Percentiles rank a stretch among this genome's conserved stretches.
phyloP scores from a whole-genome alignment of 106 monocot species.

The Vanilla planifolia region DNA sequence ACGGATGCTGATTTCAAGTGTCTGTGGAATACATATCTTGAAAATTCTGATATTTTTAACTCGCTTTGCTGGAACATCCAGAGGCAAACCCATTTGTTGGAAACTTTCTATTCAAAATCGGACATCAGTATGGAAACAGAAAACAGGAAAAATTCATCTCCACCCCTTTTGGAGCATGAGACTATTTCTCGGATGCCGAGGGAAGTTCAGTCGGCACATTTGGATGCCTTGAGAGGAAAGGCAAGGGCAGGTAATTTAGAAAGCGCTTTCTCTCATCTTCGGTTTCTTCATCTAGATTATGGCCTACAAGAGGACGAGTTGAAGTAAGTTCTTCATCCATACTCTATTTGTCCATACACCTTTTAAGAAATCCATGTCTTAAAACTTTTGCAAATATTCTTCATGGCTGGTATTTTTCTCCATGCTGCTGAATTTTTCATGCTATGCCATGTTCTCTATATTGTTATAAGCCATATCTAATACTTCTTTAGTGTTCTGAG shows the following conservation, averaged over 20 bases:
- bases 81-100: conserved; percentile 25
- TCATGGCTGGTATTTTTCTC: too few species aligned
- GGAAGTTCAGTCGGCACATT: conserved; percentile 65
- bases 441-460: too few species aligned
- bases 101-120: conserved; percentile 8
- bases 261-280: conserved; percentile 47
- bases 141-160: neutral
- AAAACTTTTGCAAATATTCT: too few species aligned
- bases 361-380: too few species aligned
- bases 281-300: conserved; percentile 56
- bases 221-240: conserved; percentile 44
- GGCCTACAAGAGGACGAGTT: conserved; percentile 60
- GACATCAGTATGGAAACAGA: conserved; percentile 12
- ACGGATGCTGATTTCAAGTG: conserved; percentile 38
- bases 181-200: conserved; percentile 26
- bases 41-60: conserved; percentile 51
- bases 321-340: conserved; percentile 33
- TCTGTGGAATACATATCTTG: conserved; percentile 37
- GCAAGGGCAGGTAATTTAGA: conserved; percentile 25
- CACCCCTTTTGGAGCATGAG: conserved; percentile 14
- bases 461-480: too few species aligned
- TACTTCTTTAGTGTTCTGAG: too few species aligned
- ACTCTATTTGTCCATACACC: too few species aligned
- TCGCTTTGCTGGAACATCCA: conserved; percentile 57
- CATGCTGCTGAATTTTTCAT: too few species aligned